Percentiles rank a stretch among this genome's conserved stretches.
Conservation (phyloP, 2,329 filamentous ascomycete genomes). For the Aspergillus sp. region DNA sequence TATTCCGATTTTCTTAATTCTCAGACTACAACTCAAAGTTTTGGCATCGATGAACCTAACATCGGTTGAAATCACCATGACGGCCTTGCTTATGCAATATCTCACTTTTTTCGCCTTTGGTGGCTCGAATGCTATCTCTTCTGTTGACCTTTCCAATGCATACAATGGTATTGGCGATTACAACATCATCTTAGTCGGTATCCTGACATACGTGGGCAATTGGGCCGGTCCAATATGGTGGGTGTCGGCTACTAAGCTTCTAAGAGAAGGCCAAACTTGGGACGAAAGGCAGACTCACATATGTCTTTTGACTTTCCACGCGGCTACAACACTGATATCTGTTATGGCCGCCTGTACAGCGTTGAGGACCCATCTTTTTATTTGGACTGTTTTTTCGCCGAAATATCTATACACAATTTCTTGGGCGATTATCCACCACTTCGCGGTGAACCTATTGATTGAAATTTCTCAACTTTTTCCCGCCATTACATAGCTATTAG, state of each 20-base stretch:
- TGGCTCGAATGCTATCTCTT: conserved; percentile 91
- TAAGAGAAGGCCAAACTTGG: conserved; percentile 20
- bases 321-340: conserved; percentile 62
- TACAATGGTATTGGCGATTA: conserved; percentile 90
- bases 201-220: conserved; percentile 83
- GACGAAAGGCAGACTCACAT: conserved; percentile 51
- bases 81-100: conserved; percentile 75
- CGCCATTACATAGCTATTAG: background rate
- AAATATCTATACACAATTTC: conserved; percentile 92
- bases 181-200: conserved; percentile 75
- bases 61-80: conserved; percentile 63
- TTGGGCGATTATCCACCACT: conserved; percentile 82
- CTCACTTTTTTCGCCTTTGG: conserved; percentile 86
- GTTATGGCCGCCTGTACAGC: conserved; percentile 88
- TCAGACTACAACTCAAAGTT: conserved; percentile 61
- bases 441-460: conserved; percentile 67
- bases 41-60: conserved; percentile 44
- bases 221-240: conserved; percentile 93
- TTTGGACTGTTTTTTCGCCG: conserved; percentile 98
- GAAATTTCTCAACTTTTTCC: conserved; percentile 29
- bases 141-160: conserved; percentile 88
- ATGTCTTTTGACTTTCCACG: conserved; percentile 68
- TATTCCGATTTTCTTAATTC: conserved; percentile 78
- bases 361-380: conserved; percentile 86
- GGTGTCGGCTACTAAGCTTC: conserved; percentile 59